Evolutionary conservation across 352 stramenopile species (phyloP).

Genomic region (Phytophthora fragariaefolia): DNA sequence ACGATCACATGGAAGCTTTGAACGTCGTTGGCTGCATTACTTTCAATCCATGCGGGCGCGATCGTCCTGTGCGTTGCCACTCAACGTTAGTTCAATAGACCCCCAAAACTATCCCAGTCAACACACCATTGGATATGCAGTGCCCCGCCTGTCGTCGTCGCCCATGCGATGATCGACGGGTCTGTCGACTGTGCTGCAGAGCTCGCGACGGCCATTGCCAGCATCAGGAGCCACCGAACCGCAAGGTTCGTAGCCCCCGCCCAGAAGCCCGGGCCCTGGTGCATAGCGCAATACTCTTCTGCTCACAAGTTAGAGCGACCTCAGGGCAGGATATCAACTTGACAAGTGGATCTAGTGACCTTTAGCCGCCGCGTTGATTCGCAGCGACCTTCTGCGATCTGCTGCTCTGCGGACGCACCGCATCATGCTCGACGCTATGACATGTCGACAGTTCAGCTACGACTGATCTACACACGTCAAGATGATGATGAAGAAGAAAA

Average conservation of each 20-base stretch:
- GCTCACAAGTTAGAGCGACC: background rate
- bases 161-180: constrained; percentile 15
- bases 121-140: constrained; percentile 44
- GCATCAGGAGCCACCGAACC: constrained; percentile 10
- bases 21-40: constrained; percentile 33
- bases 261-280: background rate
- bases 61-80: constrained; percentile 35
- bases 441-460: background rate
- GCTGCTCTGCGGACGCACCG: no score
- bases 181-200: constrained; percentile 15
- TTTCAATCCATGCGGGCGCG: constrained; percentile 19
- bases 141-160: constrained; percentile 35
- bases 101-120: background rate
- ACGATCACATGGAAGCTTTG: constrained; percentile 35
- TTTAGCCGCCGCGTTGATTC: constrained; percentile 16
- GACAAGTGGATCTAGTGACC: constrained; percentile 20
- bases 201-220: constrained; percentile 3
- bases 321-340: background rate
- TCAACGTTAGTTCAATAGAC: no score
- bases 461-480: background rate
- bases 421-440: no score
- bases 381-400: constrained; percentile 9
- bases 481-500: no score
- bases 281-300: background rate
- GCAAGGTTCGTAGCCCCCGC: background rate